Base-by-base conservation (phyloP, 345 rosid species). In the Clarkia xantiana region DNA sequence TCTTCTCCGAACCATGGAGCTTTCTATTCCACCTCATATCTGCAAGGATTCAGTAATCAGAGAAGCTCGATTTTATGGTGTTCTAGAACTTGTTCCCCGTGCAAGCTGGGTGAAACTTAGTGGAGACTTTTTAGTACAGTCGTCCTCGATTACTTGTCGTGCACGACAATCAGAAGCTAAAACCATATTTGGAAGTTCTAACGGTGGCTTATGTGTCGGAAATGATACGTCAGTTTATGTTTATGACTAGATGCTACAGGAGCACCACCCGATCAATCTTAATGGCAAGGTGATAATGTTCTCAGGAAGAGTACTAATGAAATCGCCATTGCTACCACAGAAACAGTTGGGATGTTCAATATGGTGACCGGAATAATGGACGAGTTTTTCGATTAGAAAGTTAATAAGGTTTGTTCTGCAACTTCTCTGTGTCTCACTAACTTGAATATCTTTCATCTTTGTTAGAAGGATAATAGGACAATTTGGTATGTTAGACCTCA, bases 1-100 rank as follows among this genome's bases (percentile, higher is more conserved):
- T 68, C 86, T 91, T 36, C 94, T 91, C 64, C 98, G 98, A 11
- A 81, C 89, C 14, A 89, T 96, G 25, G 94, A 91, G 61, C 78
- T 90, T 20, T 68, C 77, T 72, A 49, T 83, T 49, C 94, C 96
- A 0, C 39, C 78, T 1, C 67, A 70, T 9, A 44, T 90, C 60
- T 75, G 94, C 0, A 89, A 86, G 42, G 71, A 84, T 19, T 84
- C 79, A 53, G 70, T 86, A 39, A 55, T 75, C 64, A 64, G 78
- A 38, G 97, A 90, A 65, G 97, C 97, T 29, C 59, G 71, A 8
- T 90, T 83, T 59, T 90, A 86, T 14, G 96, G 97, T 11, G 65
- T 90, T 12, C 50, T 76, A 7, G 77, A 77, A 71, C 96, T 81
- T 25, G 80, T 86, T 14, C 63, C 89, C 2, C 56, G 84, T 0